phyloP scores from a whole-genome alignment of 1,139 yeast genomes.

The Wickerhamiella infanticola region DNA sequence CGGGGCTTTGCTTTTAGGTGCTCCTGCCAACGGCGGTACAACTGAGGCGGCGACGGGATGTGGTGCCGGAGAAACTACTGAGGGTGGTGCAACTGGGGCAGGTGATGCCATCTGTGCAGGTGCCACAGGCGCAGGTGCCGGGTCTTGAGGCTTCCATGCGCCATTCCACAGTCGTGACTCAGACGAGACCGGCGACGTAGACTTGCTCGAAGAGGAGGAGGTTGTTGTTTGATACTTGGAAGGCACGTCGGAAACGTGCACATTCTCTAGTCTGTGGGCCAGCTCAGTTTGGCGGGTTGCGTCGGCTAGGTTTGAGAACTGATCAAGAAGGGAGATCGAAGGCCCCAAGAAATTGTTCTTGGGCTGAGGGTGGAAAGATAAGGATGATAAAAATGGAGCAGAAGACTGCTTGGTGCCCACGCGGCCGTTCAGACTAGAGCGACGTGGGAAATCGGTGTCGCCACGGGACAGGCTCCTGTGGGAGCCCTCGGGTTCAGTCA shows the following conservation, averaged over 20 bases:
- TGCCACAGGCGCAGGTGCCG: background rate
- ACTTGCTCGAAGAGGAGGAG: background rate
- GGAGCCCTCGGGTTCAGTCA: slow-evolving; percentile 2
- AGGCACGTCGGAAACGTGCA: slow-evolving; percentile 2
- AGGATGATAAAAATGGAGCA: slow-evolving; percentile 2
- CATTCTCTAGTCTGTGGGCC: slow-evolving; percentile 10
- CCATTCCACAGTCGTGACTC: background rate
- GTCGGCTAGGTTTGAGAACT: slow-evolving; percentile 62
- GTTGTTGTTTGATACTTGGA: background rate
- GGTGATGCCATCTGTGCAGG: background rate
- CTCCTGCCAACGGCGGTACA: background rate
- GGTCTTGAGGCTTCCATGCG: background rate
- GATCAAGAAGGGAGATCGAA: slow-evolving; percentile 28
- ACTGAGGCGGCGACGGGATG: background rate
- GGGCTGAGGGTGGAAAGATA: background rate
- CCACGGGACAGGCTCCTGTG: slow-evolving; percentile 1
- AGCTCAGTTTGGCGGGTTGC: slow-evolving; percentile 64
- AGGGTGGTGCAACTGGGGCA: background rate
- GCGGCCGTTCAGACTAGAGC: slow-evolving; percentile 5
- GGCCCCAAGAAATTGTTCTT: slow-evolving; percentile 13
- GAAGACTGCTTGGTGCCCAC: background rate
- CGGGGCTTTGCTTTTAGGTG: slow-evolving; percentile 1
- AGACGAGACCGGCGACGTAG: background rate
- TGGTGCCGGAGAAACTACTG: background rate
- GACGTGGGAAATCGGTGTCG: slow-evolving; percentile 3